A percentile compares a stretch with the other conserved stretches of the same genome.
Evolutionary conservation across 2,329 filamentous ascomycete genomes (phyloP).

Genomic region (Fusarium algeriense): DNA sequence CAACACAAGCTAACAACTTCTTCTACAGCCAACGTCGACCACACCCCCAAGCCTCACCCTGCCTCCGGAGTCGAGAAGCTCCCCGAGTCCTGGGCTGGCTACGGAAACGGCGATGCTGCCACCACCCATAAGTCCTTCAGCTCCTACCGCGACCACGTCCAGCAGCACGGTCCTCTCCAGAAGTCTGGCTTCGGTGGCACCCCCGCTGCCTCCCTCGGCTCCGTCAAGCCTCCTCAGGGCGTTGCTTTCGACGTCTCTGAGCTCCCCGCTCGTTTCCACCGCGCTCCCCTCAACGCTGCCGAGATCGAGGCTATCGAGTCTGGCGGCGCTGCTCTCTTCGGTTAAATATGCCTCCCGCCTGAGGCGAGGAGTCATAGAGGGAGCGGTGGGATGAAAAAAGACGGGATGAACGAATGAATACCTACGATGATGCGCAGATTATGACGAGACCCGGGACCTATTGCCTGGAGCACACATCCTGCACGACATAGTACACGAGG

Average conservation of each 20-base stretch:
- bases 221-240: conserved; percentile 77
- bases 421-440: conserved; percentile 29
- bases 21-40: conserved; percentile 74
- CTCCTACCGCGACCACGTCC: conserved; percentile 80
- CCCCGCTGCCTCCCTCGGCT: conserved; percentile 77
- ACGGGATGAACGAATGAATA: conserved; percentile 40
- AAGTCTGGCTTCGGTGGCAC: conserved; percentile 71
- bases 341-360: conserved; percentile 50
- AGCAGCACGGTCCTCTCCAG: conserved; percentile 81
- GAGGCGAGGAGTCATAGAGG: conserved; percentile 38
- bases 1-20: conserved; percentile 32
- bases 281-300: conserved; percentile 76
- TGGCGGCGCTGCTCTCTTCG: conserved; percentile 77
- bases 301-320: conserved; percentile 98
- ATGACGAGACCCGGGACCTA: conserved; percentile 28
- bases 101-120: conserved; percentile 49
- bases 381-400: conserved; percentile 37
- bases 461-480: conserved; percentile 36
- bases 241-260: conserved; percentile 90
- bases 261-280: conserved; percentile 85
- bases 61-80: conserved; percentile 75
- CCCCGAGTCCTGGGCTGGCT: conserved; percentile 63
- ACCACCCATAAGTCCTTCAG: conserved; percentile 74
- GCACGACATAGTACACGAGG: conserved; percentile 37
- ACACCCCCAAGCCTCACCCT: conserved; percentile 79